Conservation (phyloP, 768 basidiomycete species). For the Hebeloma cylindrosporum region DNA sequence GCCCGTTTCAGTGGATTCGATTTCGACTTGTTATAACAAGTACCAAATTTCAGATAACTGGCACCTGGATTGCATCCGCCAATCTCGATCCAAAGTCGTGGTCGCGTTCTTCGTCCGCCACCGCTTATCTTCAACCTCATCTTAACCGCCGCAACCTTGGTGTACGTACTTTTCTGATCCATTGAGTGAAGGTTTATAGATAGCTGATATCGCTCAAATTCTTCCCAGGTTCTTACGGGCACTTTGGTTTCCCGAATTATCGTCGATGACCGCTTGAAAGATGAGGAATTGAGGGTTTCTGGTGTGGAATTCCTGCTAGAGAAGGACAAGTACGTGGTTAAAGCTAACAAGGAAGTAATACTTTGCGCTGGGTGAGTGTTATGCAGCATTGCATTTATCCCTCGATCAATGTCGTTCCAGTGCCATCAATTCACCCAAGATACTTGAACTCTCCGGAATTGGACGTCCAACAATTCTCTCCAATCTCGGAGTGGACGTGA, state of each 20-base stretch:
- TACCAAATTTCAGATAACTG: conserved; percentile 20
- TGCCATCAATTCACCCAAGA: conserved; percentile 10
- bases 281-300: conserved; percentile 13
- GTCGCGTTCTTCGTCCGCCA: conserved; percentile 62
- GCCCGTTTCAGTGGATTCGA: not conserved
- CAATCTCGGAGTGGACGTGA: conserved; percentile 43
- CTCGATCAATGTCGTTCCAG: not conserved
- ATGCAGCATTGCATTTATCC: too few relatives aligned
- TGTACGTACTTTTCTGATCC: conserved; percentile 31
- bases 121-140: conserved; percentile 62
- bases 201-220: not conserved
- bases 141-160: conserved; percentile 53
- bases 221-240: conserved; percentile 24
- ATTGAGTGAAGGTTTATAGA: not conserved
- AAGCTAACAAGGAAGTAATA: conserved; percentile 7
- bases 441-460: conserved; percentile 51
- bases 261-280: conserved; percentile 6
- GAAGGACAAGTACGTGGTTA: conserved; percentile 1
- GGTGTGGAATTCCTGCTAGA: conserved; percentile 42
- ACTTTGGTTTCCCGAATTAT: conserved; percentile 16
- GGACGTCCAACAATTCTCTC: conserved; percentile 52
- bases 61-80: conserved; percentile 20
- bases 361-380: conserved; percentile 12
- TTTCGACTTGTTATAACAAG: conserved; percentile 9
- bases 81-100: conserved; percentile 40